Percentiles rank a stretch among this genome's conserved stretches.
phyloP scores from a whole-genome alignment of 2,329 filamentous ascomycete genomes.

The Cercospora beticola region DNA sequence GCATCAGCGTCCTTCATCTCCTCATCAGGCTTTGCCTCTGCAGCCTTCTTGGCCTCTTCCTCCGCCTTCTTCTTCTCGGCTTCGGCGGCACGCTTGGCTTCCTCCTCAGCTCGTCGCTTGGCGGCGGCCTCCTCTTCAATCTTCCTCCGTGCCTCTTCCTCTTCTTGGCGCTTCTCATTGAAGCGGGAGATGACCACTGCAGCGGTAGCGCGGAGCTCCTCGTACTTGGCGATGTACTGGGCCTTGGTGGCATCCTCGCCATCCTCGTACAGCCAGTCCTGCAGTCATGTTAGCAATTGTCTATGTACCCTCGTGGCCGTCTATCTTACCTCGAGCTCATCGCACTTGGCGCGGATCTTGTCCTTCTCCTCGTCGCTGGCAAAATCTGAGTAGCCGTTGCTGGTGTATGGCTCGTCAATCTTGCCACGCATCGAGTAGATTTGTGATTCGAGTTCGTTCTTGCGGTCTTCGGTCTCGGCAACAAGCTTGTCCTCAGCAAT shows the following conservation, averaged over 20 bases:
- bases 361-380: constrained; percentile 90
- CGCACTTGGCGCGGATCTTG: constrained; percentile 79
- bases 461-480: constrained; percentile 97
- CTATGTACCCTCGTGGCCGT: neutral
- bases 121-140: constrained; percentile 64
- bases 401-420: constrained; percentile 78
- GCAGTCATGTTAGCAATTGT: constrained; percentile 13
- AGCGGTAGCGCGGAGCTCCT: constrained; percentile 87
- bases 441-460: constrained; percentile 97
- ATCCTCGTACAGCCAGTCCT: constrained; percentile 99
- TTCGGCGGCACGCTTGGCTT: constrained; percentile 75
- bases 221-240: constrained; percentile 90
- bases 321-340: constrained; percentile 74
- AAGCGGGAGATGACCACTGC: constrained; percentile 92
- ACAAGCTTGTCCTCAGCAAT: constrained; percentile 98
- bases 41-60: constrained; percentile 46
- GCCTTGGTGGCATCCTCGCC: constrained; percentile 93
- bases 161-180: constrained; percentile 88
- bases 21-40: constrained; percentile 43
- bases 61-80: constrained; percentile 61
- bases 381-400: constrained; percentile 63
- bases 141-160: constrained; percentile 70
- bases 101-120: constrained; percentile 64
- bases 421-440: constrained; percentile 97
- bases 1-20: constrained; percentile 61